Evolutionary conservation across 2,329 filamentous ascomycete genomes (phyloP).

Genomic region (Neobulgaria alba): DNA sequence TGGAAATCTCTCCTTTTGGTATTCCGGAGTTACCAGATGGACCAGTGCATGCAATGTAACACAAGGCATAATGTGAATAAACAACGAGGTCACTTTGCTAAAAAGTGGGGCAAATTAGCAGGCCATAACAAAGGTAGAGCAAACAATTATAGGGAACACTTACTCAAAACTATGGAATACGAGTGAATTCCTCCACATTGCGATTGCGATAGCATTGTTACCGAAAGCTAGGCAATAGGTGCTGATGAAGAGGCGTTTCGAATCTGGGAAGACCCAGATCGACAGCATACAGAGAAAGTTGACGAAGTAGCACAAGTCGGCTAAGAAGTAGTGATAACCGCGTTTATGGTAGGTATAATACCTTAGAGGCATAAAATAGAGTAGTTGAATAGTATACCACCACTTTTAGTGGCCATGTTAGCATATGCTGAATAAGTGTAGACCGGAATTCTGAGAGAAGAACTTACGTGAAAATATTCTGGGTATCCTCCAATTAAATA

Average conservation of each 20-base stretch:
- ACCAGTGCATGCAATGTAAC: constrained; percentile 88
- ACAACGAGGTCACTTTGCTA: constrained; percentile 93
- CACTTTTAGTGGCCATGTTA: too few species aligned
- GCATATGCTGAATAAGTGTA: too few species aligned
- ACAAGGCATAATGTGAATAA: constrained; percentile 99
- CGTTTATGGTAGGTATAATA: constrained; percentile 84
- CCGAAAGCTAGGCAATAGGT: constrained; percentile 89
- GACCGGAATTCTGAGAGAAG: too few species aligned
- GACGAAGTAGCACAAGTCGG: constrained; percentile 97
- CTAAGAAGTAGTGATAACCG: constrained; percentile 94
- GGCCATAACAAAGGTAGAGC: too few species aligned
- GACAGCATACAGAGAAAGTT: constrained; percentile 76
- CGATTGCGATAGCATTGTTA: constrained; percentile 95
- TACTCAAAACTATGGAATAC: constrained; percentile 98
- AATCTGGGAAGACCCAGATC: constrained; percentile 84
- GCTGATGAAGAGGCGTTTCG: constrained; percentile 85
- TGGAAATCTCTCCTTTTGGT: constrained; percentile 66
- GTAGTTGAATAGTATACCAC: constrained; percentile 82
- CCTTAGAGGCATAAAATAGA: constrained; percentile 96
- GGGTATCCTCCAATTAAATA: constrained; percentile 85
- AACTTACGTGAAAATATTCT: constrained; percentile 84
- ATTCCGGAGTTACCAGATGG: constrained; percentile 61
- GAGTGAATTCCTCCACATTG: constrained; percentile 98
- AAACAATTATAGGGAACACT: too few species aligned
- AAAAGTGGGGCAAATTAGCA: too few species aligned